Evolutionary conservation across 371 early-diverging fungal genomes (phyloP), one percentile per base, ranked within the genome.

Genomic region (Nematocida ausubeli): DNA sequence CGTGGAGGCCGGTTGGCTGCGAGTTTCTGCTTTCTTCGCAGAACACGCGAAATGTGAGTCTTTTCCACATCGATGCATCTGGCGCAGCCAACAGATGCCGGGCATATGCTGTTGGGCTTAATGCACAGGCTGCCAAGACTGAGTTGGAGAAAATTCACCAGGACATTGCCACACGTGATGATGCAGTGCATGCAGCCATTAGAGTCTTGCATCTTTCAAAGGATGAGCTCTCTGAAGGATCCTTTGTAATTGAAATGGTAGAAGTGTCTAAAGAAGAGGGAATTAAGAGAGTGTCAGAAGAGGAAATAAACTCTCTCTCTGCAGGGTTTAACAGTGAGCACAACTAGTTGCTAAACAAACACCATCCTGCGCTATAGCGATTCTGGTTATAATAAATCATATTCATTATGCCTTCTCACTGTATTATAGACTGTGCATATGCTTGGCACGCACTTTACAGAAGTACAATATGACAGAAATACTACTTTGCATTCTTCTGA

Each of bases 121-220:
- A 85, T 54, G 30, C 82, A n/a, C 51, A 71, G 44, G 81, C 83
- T 56, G 84, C 83, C 22, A 82, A 82, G 62, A 87, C 87, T 6
- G 86, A 86, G 71, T 63, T 87, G 24, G 87, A 87, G 64, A 87
- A 86, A 56, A 30, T 84, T 12, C 58, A 83, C 32, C 42, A 71
- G 19, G 82, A 82, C 7, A 60, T 64, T 6, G 47, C 82, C 66
- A 28, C 57, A 28, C 47, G 83, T 44, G 65, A 81, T 9, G 66
- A 83, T 28, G 70, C 83, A 56, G 70, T 85, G 30, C 82, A 86
- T 12, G 30, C 70, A 32, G 86, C 58, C 0, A 75, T 85, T 3
- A 60, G 80, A 57, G 83, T 83, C 28, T 28, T 87, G 3, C 84
- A 84, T 42, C 70, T 78, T 44, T 65, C 80, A 24, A 78, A 75